Percentiles rank a stretch among this genome's conserved stretches.
Conservation (phyloP, 495 filamentous ascomycete species). For the Neurospora cerealis region DNA sequence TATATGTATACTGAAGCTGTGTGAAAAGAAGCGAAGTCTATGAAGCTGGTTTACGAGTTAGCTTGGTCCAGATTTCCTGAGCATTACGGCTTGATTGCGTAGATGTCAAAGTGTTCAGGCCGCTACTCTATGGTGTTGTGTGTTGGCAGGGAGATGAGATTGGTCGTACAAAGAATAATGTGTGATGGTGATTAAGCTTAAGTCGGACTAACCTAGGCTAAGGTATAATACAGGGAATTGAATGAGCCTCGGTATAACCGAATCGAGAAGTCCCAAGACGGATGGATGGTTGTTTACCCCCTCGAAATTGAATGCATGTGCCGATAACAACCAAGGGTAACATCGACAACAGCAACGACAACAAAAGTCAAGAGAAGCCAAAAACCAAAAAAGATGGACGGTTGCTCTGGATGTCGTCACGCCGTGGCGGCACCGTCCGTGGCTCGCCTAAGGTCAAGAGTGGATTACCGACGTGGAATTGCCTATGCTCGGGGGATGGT, state of each 20-base stretch:
- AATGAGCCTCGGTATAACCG: background rate
- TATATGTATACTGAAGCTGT: background rate
- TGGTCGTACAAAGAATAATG: background rate
- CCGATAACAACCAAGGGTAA: background rate
- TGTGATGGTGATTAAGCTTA: background rate
- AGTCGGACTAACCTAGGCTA: background rate
- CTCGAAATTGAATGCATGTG: background rate
- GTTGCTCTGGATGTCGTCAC: background rate
- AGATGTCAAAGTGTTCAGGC: background rate
- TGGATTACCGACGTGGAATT: background rate
- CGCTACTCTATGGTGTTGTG: background rate
- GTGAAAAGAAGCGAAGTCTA: background rate
- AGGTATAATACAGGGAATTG: background rate
- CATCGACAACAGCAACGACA: background rate
- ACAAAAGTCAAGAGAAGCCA: background rate
- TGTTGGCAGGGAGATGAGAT: background rate
- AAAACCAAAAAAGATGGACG: background rate
- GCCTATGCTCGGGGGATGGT: background rate
- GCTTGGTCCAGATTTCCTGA: background rate
- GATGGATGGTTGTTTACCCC: background rate
- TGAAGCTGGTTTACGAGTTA: background rate
- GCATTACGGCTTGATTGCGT: background rate
- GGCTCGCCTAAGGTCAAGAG: background rate
- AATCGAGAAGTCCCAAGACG: background rate
- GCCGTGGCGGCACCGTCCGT: background rate